phyloP scores from a whole-genome alignment of 2,329 filamentous ascomycete species.

The Colletotrichum ledebouriae region DNA sequence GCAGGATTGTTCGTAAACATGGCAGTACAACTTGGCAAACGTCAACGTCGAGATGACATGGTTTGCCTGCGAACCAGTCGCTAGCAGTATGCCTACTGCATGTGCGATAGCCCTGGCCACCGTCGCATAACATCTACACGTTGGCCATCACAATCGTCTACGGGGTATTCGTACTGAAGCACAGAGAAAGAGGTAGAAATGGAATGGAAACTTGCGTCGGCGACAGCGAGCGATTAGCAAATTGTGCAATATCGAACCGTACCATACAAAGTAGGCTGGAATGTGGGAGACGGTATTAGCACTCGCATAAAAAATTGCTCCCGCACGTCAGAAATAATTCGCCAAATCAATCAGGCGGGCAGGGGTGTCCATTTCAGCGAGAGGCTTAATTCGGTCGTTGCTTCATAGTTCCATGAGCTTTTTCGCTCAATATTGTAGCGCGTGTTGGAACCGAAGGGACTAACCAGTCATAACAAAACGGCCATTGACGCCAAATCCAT shows the following conservation, averaged over 20 bases:
- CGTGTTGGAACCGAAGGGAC: too few relatives aligned
- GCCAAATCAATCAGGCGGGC: neutral
- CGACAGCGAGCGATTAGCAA: too few relatives aligned
- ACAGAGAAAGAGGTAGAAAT: conserved; percentile 9
- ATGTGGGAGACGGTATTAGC: conserved; percentile 25
- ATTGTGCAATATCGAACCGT: conserved; percentile 9
- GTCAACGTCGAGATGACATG: neutral
- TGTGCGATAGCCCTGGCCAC: neutral
- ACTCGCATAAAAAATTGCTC: conserved; percentile 24
- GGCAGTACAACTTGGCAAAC: conserved; percentile 26
- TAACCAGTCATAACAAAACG: neutral
- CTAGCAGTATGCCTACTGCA: neutral
- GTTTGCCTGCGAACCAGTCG: too few relatives aligned
- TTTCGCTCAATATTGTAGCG: too few relatives aligned
- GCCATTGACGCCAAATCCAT: too few relatives aligned
- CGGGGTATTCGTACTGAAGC: too few relatives aligned
- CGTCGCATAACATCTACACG: conserved; percentile 6
- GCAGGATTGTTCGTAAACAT: neutral
- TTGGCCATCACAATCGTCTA: neutral
- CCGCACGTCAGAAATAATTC: conserved; percentile 27
- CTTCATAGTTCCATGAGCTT: too few relatives aligned
- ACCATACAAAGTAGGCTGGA: neutral
- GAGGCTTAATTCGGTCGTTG: neutral
- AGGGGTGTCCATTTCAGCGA: conserved; percentile 18
- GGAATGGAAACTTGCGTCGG: neutral